These are phyloP conservation scores for Phytophthora constricta DNA, from an alignment of 352 stramenopile species.

Conservation along the genomic window DNA sequence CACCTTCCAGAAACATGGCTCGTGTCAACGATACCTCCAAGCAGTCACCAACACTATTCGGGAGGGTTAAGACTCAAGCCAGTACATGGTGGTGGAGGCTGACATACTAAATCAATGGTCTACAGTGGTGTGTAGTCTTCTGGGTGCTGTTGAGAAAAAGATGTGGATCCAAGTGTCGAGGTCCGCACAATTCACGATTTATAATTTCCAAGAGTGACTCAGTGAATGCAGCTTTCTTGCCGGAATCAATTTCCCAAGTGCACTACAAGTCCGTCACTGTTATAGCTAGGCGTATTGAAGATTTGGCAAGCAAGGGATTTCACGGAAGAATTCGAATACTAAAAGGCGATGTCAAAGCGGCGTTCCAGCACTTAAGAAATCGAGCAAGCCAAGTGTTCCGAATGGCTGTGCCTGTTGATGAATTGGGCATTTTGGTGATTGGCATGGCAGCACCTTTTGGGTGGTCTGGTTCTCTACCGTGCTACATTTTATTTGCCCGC, in stretches of 20 bases:
- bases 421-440: constrained; percentile 8
- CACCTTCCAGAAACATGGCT: constrained; percentile 10
- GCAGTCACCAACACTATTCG: constrained; percentile 14
- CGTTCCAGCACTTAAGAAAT: constrained; percentile 16
- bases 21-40: background rate
- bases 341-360: constrained; percentile 21
- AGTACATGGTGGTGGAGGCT: constrained; percentile 19
- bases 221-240: constrained; percentile 6
- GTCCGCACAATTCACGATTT: constrained; percentile 25
- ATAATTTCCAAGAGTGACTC: constrained; percentile 2
- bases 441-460: constrained; percentile 26
- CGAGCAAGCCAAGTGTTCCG: constrained; percentile 5
- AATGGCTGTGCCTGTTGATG: constrained; percentile 14
- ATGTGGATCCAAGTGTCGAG: constrained; percentile 1
- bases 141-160: constrained; percentile 29
- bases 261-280: constrained; percentile 17
- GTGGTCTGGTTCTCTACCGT: constrained; percentile 20
- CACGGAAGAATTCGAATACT: constrained; percentile 1
- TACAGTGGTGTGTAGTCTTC: constrained; percentile 7
- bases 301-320: background rate
- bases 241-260: constrained; percentile 7
- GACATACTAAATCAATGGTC: constrained; percentile 12
- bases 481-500: constrained; percentile 17
- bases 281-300: constrained; percentile 21
- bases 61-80: constrained; percentile 13